Conservation (phyloP, 805 yeast genomes). For the Schizosaccharomyces pombe region DNA sequence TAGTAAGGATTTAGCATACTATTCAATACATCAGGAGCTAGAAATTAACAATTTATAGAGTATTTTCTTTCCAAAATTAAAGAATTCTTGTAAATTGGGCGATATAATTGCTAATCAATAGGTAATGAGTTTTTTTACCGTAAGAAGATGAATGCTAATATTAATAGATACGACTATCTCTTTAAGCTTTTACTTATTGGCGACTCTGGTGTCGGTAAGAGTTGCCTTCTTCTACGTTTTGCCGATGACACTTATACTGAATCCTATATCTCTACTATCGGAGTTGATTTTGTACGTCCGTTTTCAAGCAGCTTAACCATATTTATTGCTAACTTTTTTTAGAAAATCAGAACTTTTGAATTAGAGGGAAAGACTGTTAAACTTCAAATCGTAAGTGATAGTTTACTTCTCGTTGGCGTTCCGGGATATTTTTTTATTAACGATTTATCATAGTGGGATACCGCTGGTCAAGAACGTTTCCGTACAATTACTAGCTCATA, state of each 20-base stretch:
- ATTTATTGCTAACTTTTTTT: background rate
- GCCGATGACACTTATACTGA: slow-evolving; percentile 95
- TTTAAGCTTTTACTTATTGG: slow-evolving; percentile 89
- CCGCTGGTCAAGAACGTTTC: slow-evolving; percentile 97
- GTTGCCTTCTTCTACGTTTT: slow-evolving; percentile 80
- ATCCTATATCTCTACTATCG: slow-evolving; percentile 90
- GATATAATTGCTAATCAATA: background rate
- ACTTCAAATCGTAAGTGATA: slow-evolving; percentile 40
- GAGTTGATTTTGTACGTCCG: slow-evolving; percentile 52
- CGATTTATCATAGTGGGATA: slow-evolving; percentile 72
- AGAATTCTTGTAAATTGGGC: background rate
- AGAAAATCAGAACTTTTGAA: slow-evolving; percentile 35
- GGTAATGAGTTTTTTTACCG: background rate
- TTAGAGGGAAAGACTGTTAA: slow-evolving; percentile 92
- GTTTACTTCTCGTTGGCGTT: background rate
- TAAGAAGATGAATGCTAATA: background rate
- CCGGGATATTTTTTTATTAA: background rate
- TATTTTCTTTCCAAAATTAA: background rate
- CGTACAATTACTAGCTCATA: slow-evolving; percentile 92
- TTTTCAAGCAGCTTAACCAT: background rate
- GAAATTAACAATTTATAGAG: background rate
- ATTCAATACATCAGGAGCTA: background rate
- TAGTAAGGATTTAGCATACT: background rate
- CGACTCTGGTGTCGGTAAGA: slow-evolving; percentile 96
- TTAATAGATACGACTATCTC: slow-evolving; percentile 43